Percentiles rank a stretch among this genome's conserved stretches.
Conservation (phyloP, 2,329 filamentous ascomycete species). For the Colletotrichum liriopes region DNA sequence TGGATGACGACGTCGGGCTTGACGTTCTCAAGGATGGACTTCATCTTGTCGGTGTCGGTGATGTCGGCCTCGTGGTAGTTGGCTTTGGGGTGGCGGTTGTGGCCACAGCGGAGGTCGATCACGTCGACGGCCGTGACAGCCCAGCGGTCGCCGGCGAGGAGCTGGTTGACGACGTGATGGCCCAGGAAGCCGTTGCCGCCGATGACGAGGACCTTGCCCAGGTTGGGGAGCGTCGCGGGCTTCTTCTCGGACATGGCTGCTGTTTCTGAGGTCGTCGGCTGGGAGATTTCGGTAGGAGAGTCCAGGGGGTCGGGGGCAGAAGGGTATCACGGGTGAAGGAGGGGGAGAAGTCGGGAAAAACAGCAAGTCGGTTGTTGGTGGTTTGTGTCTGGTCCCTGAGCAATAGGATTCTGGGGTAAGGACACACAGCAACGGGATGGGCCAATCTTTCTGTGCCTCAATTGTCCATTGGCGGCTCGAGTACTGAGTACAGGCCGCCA, state of each 20-base stretch:
- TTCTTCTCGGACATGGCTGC: slow-evolving; percentile 50
- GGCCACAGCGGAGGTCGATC: slow-evolving; percentile 79
- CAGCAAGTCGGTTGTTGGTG: slow-evolving; percentile 9
- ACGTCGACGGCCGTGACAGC: slow-evolving; percentile 73
- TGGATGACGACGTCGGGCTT: slow-evolving; percentile 91
- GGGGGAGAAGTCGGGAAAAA: slow-evolving; percentile 1
- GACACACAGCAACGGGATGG: slow-evolving; percentile 2
- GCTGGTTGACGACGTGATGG: slow-evolving; percentile 84
- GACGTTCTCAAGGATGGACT: slow-evolving; percentile 74
- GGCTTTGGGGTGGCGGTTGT: slow-evolving; percentile 74
- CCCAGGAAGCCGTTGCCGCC: slow-evolving; percentile 90
- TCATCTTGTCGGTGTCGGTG: slow-evolving; percentile 74
- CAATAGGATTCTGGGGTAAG: slow-evolving; percentile 28
- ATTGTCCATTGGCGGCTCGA: slow-evolving; percentile 20
- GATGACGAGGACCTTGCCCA: slow-evolving; percentile 83
- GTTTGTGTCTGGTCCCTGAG: slow-evolving; percentile 20
- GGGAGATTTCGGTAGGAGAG: neutral
- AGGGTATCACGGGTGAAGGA: neutral
- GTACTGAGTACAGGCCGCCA: slow-evolving; percentile 17
- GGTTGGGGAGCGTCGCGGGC: slow-evolving; percentile 49
- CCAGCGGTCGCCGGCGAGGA: slow-evolving; percentile 67
- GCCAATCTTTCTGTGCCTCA: slow-evolving; percentile 32
- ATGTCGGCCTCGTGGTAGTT: slow-evolving; percentile 85
- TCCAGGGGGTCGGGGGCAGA: neutral
- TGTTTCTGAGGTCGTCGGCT: neutral